phyloP scores from a whole-genome alignment of 1,139 yeast genomes.

The Pneumocystis murina region DNA sequence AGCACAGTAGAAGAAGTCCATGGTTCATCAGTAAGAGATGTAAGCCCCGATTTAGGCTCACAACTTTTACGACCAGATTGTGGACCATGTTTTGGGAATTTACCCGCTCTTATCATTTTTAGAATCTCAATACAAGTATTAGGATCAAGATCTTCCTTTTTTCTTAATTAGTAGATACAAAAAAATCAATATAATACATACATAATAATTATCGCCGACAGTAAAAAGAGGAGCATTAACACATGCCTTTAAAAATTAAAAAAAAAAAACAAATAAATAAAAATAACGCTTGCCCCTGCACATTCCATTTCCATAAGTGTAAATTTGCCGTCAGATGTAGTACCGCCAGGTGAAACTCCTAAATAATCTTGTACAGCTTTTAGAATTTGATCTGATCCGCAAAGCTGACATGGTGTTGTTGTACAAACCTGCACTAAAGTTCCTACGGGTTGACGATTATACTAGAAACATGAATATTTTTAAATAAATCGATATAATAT shows the following conservation, averaged over 20 bases:
- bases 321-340: constrained; percentile 61
- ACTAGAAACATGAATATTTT: constrained; percentile 22
- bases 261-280: not conserved
- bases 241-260: constrained; percentile 36
- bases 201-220: constrained; percentile 60
- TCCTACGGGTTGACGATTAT: constrained; percentile 73
- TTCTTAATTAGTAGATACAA: not conserved
- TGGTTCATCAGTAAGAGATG: not conserved
- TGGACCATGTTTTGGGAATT: constrained; percentile 50
- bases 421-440: constrained; percentile 79
- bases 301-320: constrained; percentile 83
- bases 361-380: constrained; percentile 50
- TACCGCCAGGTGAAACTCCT: constrained; percentile 60
- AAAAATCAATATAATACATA: not conserved
- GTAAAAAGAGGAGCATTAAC: constrained; percentile 85
- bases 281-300: constrained; percentile 33
- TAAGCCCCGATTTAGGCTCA: constrained; percentile 38
- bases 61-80: constrained; percentile 54
- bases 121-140: constrained; percentile 49
- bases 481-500: not conserved
- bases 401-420: constrained; percentile 78
- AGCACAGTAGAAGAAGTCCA: constrained; percentile 9
- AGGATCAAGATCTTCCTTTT: constrained; percentile 56
- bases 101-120: constrained; percentile 51
- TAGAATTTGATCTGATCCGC: constrained; percentile 69